These are phyloP conservation scores for Parasitella parasitica DNA, from an alignment of 371 early-diverging fungal genomes.

Conservation along the genomic window DNA sequence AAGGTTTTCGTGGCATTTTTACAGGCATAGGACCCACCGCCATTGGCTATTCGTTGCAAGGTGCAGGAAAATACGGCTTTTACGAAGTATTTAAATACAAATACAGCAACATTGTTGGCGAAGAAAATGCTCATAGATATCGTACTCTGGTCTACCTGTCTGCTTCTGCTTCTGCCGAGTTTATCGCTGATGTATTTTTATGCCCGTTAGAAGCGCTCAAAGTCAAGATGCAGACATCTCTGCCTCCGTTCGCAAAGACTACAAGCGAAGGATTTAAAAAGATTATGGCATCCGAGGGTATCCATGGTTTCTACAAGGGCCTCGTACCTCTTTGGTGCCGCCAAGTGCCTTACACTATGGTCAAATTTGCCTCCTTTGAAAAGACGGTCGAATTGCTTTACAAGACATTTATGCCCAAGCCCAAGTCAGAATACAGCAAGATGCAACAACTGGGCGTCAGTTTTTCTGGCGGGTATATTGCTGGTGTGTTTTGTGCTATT, in stretches of 20 bases:
- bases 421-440: slow-evolving; percentile 76
- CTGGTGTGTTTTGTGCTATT: slow-evolving; percentile 90
- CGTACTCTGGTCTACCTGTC: slow-evolving; percentile 75
- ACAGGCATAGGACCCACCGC: slow-evolving; percentile 83
- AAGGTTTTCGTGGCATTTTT: slow-evolving; percentile 74
- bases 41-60: slow-evolving; percentile 88
- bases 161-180: slow-evolving; percentile 85
- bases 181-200: slow-evolving; percentile 83
- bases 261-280: slow-evolving; percentile 66
- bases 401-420: slow-evolving; percentile 65
- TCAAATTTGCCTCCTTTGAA: slow-evolving; percentile 93
- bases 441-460: slow-evolving; percentile 78
- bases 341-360: slow-evolving; percentile 95
- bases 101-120: slow-evolving; percentile 66
- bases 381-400: slow-evolving; percentile 75
- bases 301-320: slow-evolving; percentile 73
- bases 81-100: slow-evolving; percentile 84
- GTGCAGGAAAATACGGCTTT: slow-evolving; percentile 86
- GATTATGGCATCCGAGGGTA: slow-evolving; percentile 61
- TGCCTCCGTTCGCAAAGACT: slow-evolving; percentile 66
- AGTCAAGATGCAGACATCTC: slow-evolving; percentile 77
- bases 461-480: slow-evolving; percentile 86
- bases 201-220: slow-evolving; percentile 86
- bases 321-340: slow-evolving; percentile 79
- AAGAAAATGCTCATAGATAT: slow-evolving; percentile 74